Evolutionary conservation across 352 stramenopile genomes (phyloP), one percentile per base, ranked within the genome.

Genomic region (Pythium myriotylum): DNA sequence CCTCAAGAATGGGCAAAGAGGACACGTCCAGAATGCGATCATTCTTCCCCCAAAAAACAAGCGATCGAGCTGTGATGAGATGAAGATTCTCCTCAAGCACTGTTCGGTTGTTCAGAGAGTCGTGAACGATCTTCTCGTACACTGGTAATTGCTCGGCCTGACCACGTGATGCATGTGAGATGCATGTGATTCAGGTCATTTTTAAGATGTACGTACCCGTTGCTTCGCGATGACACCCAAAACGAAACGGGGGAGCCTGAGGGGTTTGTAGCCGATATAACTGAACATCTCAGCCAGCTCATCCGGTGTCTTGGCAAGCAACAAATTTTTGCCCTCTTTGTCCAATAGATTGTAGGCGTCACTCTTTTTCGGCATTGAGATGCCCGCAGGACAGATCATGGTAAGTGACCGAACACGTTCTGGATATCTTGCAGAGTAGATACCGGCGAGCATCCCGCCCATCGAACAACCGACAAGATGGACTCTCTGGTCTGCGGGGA

Each of bases 391-490:
- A 43, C 84, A 92, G 33, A 92, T 72, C 70, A 92, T 82, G 10
- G 84, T 92, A 9, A 91, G 42, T 13, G 81, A 86, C n/a, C 70
- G 60, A 19, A 91, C 65, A 5, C 63, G 70, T 0, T 85, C 60
- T 2, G 84, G 79, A 56, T 89, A 86, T 54, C 76, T 70, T 13
- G 81, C 79, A 3, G 84, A 71, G 59, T 88, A 92, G 19, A 85
- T 72, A n/a, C 84, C 84, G 0, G 79, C 76, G 39, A 92, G 70
- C 79, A 92, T 87, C 14, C 81, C 84, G 40, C 84, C 84, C 84
- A 92, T 91, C 45, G 79, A 89, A 63, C 80, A 89, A 8, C 84
- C 84, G 17, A 91, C 65, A 8, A 92, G 45, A 45, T 92, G 84
- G n/a, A 92, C 68, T 62, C 85, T 86, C 51, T 77, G 76, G 52